Conservation (phyloP, 2,329 filamentous ascomycete species). For the Fusarium subtropicale region DNA sequence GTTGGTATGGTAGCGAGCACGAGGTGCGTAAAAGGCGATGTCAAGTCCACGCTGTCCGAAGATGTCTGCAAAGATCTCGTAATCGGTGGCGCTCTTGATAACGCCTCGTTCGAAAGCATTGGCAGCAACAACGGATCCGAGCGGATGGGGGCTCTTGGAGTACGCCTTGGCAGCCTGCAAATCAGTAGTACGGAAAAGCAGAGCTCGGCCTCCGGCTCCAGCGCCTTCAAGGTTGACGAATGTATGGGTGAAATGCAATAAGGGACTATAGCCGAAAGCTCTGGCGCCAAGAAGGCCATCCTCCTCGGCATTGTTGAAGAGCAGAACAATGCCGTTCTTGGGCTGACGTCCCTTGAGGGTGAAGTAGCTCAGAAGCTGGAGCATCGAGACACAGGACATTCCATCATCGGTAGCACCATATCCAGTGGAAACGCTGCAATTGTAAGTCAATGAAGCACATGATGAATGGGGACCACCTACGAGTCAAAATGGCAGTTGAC, state of each 20-base stretch:
- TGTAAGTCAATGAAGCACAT: constrained; percentile 16
- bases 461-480: constrained; percentile 51
- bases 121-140: constrained; percentile 82
- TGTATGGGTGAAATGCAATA: constrained; percentile 82
- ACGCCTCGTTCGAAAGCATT: constrained; percentile 86
- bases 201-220: constrained; percentile 88
- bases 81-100: constrained; percentile 90
- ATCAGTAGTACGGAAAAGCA: constrained; percentile 89
- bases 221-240: constrained; percentile 97
- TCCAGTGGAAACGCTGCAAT: constrained; percentile 81
- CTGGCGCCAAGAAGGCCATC: constrained; percentile 89
- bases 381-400: constrained; percentile 84
- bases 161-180: constrained; percentile 87
- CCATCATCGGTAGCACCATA: constrained; percentile 96
- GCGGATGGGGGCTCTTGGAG: constrained; percentile 76
- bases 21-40: constrained; percentile 88
- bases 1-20: constrained; percentile 89
- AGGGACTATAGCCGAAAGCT: constrained; percentile 84
- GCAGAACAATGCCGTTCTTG: constrained; percentile 80
- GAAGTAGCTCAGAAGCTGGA: constrained; percentile 90
- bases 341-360: constrained; percentile 77
- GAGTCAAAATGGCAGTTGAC: constrained; percentile 95
- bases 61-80: constrained; percentile 80
- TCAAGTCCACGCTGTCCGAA: constrained; percentile 90
- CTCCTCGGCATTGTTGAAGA: constrained; percentile 97